Base-by-base conservation (phyloP, 495 filamentous ascomycete genomes). In the Hypoxylon rickii region DNA sequence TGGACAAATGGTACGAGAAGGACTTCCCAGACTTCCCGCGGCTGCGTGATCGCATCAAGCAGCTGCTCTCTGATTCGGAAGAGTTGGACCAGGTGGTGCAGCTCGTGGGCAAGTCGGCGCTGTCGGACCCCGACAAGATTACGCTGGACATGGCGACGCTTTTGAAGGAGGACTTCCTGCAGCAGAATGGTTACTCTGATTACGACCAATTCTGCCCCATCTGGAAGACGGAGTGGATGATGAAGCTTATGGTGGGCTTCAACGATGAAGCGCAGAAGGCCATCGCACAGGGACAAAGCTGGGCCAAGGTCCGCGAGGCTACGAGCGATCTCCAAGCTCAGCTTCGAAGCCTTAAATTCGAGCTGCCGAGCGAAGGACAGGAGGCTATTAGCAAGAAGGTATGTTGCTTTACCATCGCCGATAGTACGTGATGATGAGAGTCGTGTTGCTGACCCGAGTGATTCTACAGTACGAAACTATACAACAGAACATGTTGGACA, bases 171-270 rank as follows among this genome's bases (percentile, higher is more conserved):
- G 94, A 99, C 72, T 99, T 99, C 80, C 71, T 99, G 54, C 94
- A 99, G 76, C 94, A 99, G 71, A 99, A 99, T 76, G 94, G 94
- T 29, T 99, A 99, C 81, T 93, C 89, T 70, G 89, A 96, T 70
- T 97, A 97, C 71, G 95, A 99, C 71, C 90, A 96, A 76, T 97
- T 94, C 83, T 99, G 94, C 70, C 94, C 94, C 26, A 79, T 99
- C 68, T 99, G 93, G 93, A 99, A 99, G 84, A 99, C 94, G 3
- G 86, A 93, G 68, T 99, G 95, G 83, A 97, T 99, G 94, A 99
- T 99, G 94, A 96, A 94, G 81, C 85, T 86, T 39, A 96, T 99
- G 84, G 91, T 97, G 84, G 89, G 86, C 44, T 99, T 91, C 81
- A 90, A 96, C 63, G 95, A 99, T 70, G 94, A 99, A 76, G 86